Conservation (phyloP, 768 basidiomycete genomes). For the Krasilnikovozyma curviuscula region DNA sequence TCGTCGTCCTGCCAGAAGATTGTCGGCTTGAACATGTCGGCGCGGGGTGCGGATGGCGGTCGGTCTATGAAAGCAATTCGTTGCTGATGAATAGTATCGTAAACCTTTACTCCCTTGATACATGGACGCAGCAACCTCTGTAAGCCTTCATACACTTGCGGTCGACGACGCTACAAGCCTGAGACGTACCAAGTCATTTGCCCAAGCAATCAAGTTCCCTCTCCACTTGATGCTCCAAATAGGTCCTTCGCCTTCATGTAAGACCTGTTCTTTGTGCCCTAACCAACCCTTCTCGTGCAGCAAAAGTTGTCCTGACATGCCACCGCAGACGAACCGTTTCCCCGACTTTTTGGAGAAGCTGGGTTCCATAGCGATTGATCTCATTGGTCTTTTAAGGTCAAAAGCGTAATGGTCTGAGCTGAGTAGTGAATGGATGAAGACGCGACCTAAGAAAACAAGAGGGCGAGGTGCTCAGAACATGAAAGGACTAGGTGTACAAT, state of each 20-base stretch:
- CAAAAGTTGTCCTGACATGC: conserved; percentile 69
- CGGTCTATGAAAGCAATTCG: conserved; percentile 74
- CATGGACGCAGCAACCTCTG: background rate
- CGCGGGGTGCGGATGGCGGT: conserved; percentile 59
- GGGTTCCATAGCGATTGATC: conserved; percentile 75
- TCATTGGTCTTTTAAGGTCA: conserved; percentile 81
- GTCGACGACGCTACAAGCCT: background rate
- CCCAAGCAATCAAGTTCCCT: conserved; percentile 78
- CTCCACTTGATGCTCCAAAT: conserved; percentile 85
- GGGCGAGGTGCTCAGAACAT: background rate
- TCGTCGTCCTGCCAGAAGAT: conserved; percentile 69
- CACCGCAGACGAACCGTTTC: conserved; percentile 72
- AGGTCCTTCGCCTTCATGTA: conserved; percentile 75
- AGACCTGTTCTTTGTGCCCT: conserved; percentile 69
- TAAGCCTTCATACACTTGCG: background rate
- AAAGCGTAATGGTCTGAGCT: conserved; percentile 63
- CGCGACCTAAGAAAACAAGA: conserved; percentile 49
- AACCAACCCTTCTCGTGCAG: conserved; percentile 91
- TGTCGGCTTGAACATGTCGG: conserved; percentile 84
- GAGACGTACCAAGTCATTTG: conserved; percentile 59
- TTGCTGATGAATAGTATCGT: conserved; percentile 56
- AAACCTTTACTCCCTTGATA: conserved; percentile 72
- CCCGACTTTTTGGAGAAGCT: conserved; percentile 60
- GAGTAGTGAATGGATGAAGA: conserved; percentile 64
- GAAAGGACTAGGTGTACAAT: background rate